phyloP scores from a whole-genome alignment of 2,329 filamentous ascomycete genomes.

The Scytalidium lignicola region DNA sequence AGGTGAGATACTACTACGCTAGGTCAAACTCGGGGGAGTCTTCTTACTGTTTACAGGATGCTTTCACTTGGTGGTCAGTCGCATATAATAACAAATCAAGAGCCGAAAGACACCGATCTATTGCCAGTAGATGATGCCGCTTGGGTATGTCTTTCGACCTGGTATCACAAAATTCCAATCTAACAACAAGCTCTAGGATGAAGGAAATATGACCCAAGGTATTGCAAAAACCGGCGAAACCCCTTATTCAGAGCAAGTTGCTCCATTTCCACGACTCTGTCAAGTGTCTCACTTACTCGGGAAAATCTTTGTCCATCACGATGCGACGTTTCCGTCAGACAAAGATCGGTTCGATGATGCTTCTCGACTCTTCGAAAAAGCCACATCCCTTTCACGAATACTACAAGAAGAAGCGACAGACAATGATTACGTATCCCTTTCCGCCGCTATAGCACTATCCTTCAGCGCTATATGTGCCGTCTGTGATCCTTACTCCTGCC shows the following conservation, averaged over 20 bases:
- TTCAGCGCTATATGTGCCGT: conserved; percentile 27
- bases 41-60: conserved; percentile 18
- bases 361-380: conserved; percentile 20
- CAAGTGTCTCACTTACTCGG: conserved; percentile 32
- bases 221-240: conserved; percentile 23
- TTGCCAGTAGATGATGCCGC: conserved; percentile 29
- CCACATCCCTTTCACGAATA: conserved; percentile 17
- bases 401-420: conserved; percentile 21
- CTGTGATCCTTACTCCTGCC: conserved; percentile 34
- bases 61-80: conserved; percentile 24
- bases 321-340: conserved; percentile 16
- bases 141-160: conserved; percentile 30
- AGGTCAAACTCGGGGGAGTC: background rate
- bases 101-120: conserved; percentile 17
- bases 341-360: conserved; percentile 16
- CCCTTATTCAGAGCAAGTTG: conserved; percentile 39
- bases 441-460: conserved; percentile 21
- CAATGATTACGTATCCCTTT: conserved; percentile 19
- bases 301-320: conserved; percentile 28
- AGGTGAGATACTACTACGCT: conserved; percentile 22
- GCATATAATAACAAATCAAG: conserved; percentile 23
- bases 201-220: conserved; percentile 28
- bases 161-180: background rate
- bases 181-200: conserved; percentile 25
- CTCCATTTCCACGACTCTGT: conserved; percentile 46